Evolutionary conservation across 2,329 filamentous ascomycete species (phyloP).

Genomic region (Xylogone sp.): DNA sequence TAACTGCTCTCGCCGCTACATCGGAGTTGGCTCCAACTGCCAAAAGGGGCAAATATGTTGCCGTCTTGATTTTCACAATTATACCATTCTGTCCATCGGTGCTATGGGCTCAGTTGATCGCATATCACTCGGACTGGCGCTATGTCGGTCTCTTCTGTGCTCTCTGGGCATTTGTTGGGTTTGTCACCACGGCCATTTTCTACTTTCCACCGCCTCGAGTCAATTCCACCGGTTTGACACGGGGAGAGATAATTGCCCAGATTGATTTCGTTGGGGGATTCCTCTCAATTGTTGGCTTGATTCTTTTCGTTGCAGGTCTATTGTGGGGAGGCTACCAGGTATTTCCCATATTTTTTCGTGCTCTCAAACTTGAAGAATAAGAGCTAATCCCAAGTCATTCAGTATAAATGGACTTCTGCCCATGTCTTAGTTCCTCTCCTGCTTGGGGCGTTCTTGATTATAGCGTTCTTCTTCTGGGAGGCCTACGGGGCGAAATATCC

Average conservation of each 20-base stretch:
- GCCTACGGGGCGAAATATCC: constrained; percentile 45
- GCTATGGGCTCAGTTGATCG: constrained; percentile 54
- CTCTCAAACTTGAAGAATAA: constrained; percentile 24
- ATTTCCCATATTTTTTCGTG: constrained; percentile 2
- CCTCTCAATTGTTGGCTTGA: constrained; percentile 44
- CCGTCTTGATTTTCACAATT: constrained; percentile 55
- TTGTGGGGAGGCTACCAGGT: constrained; percentile 52
- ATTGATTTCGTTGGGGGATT: constrained; percentile 50
- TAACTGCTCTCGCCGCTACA: constrained; percentile 64
- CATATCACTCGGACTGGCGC: constrained; percentile 45
- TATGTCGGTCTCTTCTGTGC: constrained; percentile 50
- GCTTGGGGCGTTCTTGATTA: constrained; percentile 42
- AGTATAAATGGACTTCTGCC: constrained; percentile 51
- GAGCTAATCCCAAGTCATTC: too few species aligned
- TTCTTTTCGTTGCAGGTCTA: constrained; percentile 47
- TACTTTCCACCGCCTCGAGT: constrained; percentile 49
- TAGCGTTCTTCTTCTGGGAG: constrained; percentile 50
- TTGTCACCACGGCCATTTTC: constrained; percentile 46
- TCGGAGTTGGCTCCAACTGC: constrained; percentile 64
- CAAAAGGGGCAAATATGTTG: constrained; percentile 60
- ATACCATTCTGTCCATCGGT: constrained; percentile 58
- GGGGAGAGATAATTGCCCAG: constrained; percentile 34
- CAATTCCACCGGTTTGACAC: constrained; percentile 34
- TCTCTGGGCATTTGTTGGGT: constrained; percentile 47
- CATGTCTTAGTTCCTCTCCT: constrained; percentile 52